Conservation (phyloP, 208 protist genomes). For the Trypanosoma vivax region DNA sequence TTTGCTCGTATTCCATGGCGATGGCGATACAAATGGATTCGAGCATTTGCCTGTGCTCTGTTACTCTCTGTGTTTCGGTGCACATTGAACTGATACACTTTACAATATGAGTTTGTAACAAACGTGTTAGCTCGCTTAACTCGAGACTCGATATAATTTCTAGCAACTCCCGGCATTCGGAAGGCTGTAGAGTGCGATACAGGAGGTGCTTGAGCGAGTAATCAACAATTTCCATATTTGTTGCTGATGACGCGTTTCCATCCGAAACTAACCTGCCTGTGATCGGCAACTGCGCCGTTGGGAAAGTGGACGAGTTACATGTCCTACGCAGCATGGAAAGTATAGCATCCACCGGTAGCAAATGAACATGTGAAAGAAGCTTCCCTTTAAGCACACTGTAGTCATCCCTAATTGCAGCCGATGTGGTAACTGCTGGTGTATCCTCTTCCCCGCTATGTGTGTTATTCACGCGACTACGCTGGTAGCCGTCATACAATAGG, state of each 20-base stretch:
- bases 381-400: constrained; percentile 8
- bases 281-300: too few relatives aligned
- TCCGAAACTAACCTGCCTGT: too few relatives aligned
- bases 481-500: constrained; percentile 2
- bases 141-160: constrained; percentile 6
- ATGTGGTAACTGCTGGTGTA: background rate
- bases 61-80: background rate
- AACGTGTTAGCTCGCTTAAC: constrained; percentile 6
- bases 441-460: constrained; percentile 1
- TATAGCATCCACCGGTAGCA: constrained; percentile 11
- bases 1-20: constrained; percentile 8
- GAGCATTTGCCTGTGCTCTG: background rate
- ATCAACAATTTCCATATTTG: background rate
- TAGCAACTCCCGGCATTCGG: constrained; percentile 7
- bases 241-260: background rate
- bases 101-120: background rate
- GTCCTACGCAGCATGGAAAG: constrained; percentile 4
- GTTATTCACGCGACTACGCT: background rate
- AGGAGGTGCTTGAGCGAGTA: constrained; percentile 10
- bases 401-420: background rate
- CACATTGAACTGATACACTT: constrained; percentile 5
- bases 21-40: constrained; percentile 6
- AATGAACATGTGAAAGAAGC: constrained; percentile 14
- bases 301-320: background rate
- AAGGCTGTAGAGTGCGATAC: background rate